A percentile compares a stretch with the other conserved stretches of the same genome.
Conservation (phyloP, 768 basidiomycete genomes). For the Mycena latifolia region DNA sequence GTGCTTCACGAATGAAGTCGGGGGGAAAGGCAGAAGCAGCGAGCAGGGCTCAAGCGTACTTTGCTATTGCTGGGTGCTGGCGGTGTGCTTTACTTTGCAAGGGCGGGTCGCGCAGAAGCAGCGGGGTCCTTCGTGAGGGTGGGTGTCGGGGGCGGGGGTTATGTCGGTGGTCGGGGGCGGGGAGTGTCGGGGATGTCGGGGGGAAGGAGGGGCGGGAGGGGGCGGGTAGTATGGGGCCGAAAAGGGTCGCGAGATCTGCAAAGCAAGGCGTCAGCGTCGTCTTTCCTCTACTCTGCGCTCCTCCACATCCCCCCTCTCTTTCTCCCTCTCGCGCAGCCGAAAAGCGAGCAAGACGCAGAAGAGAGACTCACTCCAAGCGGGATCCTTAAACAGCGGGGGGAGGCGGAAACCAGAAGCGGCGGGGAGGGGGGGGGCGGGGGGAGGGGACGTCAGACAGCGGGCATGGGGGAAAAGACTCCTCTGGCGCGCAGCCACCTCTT, state of each 20-base stretch:
- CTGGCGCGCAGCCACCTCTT: too few relatives aligned
- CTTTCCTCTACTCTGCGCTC: not conserved
- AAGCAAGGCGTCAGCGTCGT: not conserved
- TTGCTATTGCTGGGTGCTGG: not conserved
- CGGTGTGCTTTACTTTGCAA: too few relatives aligned
- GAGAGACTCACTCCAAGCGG: constrained; percentile 4
- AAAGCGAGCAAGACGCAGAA: not conserved
- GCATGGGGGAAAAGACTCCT: too few relatives aligned
- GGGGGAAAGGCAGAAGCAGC: constrained; percentile 43
- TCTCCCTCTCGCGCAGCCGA: not conserved
- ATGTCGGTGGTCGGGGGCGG: too few relatives aligned
- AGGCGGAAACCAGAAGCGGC: not conserved
- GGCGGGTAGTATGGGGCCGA: constrained; percentile 41
- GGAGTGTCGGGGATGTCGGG: too few relatives aligned
- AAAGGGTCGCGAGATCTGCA: constrained; percentile 93
- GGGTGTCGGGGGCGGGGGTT: constrained; percentile 37
- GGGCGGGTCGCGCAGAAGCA: too few relatives aligned
- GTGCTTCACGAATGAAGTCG: too few relatives aligned
- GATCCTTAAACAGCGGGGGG: constrained; percentile 8
- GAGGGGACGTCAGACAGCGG: constrained; percentile 1
- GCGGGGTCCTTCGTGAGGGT: constrained; percentile 37
- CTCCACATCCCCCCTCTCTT: not conserved
- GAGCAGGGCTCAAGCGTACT: constrained; percentile 82
- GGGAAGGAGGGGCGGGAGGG: constrained; percentile 43
- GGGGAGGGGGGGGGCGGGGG: not conserved